Base-by-base conservation (phyloP, 345 rosid species). In the rapeseed (Brassica napus) region DNA sequence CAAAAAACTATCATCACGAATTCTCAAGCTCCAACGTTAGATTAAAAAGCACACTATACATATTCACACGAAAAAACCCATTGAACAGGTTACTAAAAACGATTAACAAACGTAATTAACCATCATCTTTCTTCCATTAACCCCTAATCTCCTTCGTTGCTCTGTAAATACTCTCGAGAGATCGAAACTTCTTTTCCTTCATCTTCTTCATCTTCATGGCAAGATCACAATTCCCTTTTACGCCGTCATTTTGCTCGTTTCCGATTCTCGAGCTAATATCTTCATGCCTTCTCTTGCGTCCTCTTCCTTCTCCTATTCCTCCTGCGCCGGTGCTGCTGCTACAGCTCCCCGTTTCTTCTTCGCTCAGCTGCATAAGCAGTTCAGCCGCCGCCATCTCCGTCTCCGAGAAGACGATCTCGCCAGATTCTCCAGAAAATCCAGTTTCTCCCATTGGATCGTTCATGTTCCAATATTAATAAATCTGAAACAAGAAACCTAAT, bases 351-450 rank as follows among this genome's bases (percentile, higher is more conserved):
- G 80, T 81, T 12, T 81, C 83, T 58, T 81, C 83, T 26, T 81
- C 83, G 64, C 83, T 81, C 10, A 81, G 67, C 73, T 81, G 83
- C 80, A 81, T 69, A 63, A 81, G 80, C 73, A 70, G 80, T n/a
- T 81, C 83, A 16, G 83, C 83, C 69, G 83, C 83, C 28, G 71
- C 77, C 64, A 81, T 75, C 80, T 81, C 83, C 57, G 72, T 80
- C 72, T 70, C 80, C 2, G 83, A 80, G 39, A 75, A 75, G 9
- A 23, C 64, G 4, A 42, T 75, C 68, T 65, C 76, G 4, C 26
- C 47, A 16, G 79, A 69, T 69, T 54, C 63, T 49, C 61, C 58
- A 26, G 67, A 80, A 54, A 80, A 79, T 21, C 71, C 49, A 11
- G 74, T 74, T 66, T 74, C 75, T 0, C 66, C 79, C 79, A 80